These are phyloP conservation scores for Serpula lacrymans DNA, from an alignment of 768 basidiomycete genomes.

Conservation along the genomic window DNA sequence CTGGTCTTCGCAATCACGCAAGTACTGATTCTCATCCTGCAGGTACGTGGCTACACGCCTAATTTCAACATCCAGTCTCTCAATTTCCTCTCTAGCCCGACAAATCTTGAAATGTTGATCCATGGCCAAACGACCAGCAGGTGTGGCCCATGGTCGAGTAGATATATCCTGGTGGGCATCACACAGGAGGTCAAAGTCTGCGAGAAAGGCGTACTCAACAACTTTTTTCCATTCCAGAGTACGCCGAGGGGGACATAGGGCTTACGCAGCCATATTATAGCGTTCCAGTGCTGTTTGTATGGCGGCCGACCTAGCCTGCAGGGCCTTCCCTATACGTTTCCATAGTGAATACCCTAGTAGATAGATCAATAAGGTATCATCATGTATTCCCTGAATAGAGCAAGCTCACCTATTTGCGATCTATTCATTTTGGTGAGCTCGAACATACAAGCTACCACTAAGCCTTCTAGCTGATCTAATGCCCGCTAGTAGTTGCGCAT, in stretches of 20 bases:
- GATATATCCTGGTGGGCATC: constrained; percentile 14
- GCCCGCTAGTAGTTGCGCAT: constrained; percentile 5
- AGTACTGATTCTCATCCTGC: constrained; percentile 8
- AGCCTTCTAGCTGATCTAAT: constrained; percentile 13
- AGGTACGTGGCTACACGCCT: constrained; percentile 11
- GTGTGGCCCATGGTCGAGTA: constrained; percentile 15
- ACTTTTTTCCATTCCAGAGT: constrained; percentile 10
- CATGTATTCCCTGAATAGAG: neutral
- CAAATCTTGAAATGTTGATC: constrained; percentile 14
- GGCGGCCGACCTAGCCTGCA: constrained; percentile 13
- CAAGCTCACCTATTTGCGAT: constrained; percentile 12
- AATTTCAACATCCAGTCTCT: constrained; percentile 17
- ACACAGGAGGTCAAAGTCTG: constrained; percentile 18
- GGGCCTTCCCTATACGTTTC: constrained; percentile 15
- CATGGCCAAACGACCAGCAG: constrained; percentile 7
- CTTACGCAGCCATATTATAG: constrained; percentile 13
- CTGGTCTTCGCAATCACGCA: neutral
- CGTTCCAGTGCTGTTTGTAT: constrained; percentile 11
- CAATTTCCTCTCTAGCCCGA: constrained; percentile 13
- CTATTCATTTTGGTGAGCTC: constrained; percentile 16
- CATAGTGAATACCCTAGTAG: constrained; percentile 18
- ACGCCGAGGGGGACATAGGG: constrained; percentile 6
- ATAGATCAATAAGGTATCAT: neutral
- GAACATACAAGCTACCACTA: constrained; percentile 14
- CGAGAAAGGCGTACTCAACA: constrained; percentile 14